phyloP scores from a whole-genome alignment of 202 grass and related monocot genomes.

The Thinopyrum obtusiflorum region DNA sequence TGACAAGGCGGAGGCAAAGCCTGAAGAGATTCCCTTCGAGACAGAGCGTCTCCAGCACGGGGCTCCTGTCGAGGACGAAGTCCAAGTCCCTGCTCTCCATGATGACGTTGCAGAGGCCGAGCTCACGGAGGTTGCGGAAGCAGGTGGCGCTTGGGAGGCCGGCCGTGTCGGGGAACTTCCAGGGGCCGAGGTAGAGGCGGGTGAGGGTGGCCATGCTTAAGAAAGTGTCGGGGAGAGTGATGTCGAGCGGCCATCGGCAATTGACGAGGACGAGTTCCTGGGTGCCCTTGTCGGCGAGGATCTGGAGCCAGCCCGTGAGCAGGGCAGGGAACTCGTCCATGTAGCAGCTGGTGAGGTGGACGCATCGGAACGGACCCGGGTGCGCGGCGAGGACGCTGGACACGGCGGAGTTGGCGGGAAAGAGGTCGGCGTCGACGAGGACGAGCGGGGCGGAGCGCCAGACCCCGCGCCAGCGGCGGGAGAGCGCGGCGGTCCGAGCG shows the following conservation, averaged over 20 bases:
- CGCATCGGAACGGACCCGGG: not conserved
- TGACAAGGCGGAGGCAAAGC: not conserved
- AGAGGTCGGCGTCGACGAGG: not conserved
- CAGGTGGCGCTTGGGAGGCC: not conserved
- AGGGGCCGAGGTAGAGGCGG: not conserved
- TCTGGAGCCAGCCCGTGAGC: not conserved
- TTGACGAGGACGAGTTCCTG: constrained; percentile 1
- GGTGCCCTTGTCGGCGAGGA: not conserved
- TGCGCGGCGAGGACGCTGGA: constrained; percentile 7
- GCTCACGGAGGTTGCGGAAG: not conserved
- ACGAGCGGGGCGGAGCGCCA: constrained; percentile 8
- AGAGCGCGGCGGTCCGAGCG: not conserved
- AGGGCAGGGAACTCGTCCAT: not conserved
- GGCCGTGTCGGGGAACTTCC: not conserved
- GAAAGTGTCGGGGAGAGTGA: not conserved
- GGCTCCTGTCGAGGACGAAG: constrained; percentile 7
- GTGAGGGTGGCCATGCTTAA: not conserved
- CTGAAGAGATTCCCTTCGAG: not conserved
- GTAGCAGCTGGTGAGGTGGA: not conserved
- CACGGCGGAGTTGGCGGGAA: not conserved
- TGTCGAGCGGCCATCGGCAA: not conserved
- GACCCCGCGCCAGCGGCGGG: constrained; percentile 1
- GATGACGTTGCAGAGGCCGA: not conserved
- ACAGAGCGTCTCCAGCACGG: not conserved
- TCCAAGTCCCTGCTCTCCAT: constrained; percentile 4